Percentiles rank a stretch among this genome's conserved stretches.
phyloP scores from a whole-genome alignment of 345 rosid species.

The Erysimum cheiranthoides region DNA sequence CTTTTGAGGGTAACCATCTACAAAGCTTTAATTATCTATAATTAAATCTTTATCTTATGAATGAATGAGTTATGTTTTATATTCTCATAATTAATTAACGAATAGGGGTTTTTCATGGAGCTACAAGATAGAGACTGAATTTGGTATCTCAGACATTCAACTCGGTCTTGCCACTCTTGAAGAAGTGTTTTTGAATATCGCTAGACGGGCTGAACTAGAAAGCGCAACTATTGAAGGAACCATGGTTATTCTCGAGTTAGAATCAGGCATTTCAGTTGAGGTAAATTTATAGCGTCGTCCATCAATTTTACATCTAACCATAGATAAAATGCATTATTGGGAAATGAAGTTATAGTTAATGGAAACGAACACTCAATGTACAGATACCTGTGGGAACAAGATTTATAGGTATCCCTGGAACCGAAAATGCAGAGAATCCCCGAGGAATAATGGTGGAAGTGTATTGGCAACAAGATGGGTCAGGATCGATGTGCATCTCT shows the following conservation, averaged over 20 bases:
- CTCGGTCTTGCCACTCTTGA: slow-evolving; percentile 90
- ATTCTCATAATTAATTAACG: neutral
- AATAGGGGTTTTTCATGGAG: slow-evolving; percentile 67
- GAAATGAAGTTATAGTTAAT: slow-evolving; percentile 2
- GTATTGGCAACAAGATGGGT: slow-evolving; percentile 83
- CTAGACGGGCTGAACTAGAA: slow-evolving; percentile 89
- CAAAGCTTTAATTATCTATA: neutral
- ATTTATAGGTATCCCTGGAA: slow-evolving; percentile 83
- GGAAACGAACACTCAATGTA: slow-evolving; percentile 11
- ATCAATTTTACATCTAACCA: neutral
- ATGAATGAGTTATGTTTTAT: neutral
- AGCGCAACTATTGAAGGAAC: slow-evolving; percentile 77
- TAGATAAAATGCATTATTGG: too few relatives aligned
- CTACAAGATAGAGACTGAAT: slow-evolving; percentile 71
- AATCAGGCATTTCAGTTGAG: slow-evolving; percentile 73
- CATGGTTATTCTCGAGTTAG: slow-evolving; percentile 60
- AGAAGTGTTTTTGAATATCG: slow-evolving; percentile 91
- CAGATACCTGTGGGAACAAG: slow-evolving; percentile 87
- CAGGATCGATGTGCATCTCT: slow-evolving; percentile 78
- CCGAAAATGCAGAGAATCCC: slow-evolving; percentile 62
- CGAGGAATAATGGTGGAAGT: slow-evolving; percentile 88
- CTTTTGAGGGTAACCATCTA: slow-evolving; percentile 71
- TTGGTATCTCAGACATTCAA: slow-evolving; percentile 80
- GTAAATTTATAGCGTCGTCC: slow-evolving; percentile 40
- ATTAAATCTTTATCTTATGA: neutral